Evolutionary conservation across 2,329 filamentous ascomycete genomes (phyloP), one percentile per base, ranked within the genome.

Genomic region (Bretziella fagacearum): DNA sequence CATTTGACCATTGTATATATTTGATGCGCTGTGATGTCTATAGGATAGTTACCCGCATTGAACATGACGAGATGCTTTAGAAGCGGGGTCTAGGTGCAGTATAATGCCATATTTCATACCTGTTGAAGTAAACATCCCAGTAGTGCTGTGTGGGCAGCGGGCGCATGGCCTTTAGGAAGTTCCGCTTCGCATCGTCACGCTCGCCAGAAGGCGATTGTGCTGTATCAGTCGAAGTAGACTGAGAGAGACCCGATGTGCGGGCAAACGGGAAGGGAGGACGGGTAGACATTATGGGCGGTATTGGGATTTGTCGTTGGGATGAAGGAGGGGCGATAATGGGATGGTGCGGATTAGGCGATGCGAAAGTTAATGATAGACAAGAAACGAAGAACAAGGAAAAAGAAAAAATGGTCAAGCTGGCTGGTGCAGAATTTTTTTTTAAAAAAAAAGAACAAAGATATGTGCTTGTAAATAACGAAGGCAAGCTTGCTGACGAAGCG

Each of bases 181-280:
- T 86, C 66, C 81, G 77, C 76, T 86, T 86, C 48, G 81, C 81
- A 62, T 81, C 77, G 61, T 83, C 81, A 56, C 82, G 79, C 61
- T 77, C 71, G 57, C 79, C 75, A 47, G 82, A 80, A 22, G 82
- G 81, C 7, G 81, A 83, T 51, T 69, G 70, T 25, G 70, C 66
- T 35, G 74, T 77, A 58, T 73, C 74, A 41, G 71, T 64, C 52
- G 73, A 69, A 54, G 70, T 68, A 60, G 69, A 68, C 58, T 78
- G 70, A 49, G 73, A 71, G 50, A 79, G 69, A 49, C 67, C 65
- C 26, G 79, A 76, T 50, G 83, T 70, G 58, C 73, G 74, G 54
- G 72, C 68, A 36, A 75, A 79, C 58, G 78, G 73, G 59, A 78
- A 66, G 48, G 68, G 64, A 29, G 74, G 73, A 59, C 71, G 68